Conservation (phyloP, 2,329 filamentous ascomycete species). For the Emydomyces testavorans region DNA sequence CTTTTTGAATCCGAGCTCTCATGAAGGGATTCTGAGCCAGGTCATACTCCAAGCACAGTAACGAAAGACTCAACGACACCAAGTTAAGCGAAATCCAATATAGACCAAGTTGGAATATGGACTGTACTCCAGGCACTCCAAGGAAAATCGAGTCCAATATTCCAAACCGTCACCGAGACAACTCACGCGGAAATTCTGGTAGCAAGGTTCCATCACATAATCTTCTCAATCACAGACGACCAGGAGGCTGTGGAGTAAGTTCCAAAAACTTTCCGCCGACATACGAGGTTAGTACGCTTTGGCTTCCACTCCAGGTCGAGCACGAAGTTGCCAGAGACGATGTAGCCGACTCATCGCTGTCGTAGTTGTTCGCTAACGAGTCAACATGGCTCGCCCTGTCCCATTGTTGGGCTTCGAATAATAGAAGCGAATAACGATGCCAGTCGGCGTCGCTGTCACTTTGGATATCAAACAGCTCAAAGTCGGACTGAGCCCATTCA, state of each 20-base stretch:
- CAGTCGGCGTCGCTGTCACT: background rate
- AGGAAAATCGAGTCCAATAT: background rate
- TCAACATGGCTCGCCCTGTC: background rate
- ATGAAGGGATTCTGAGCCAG: too few relatives aligned
- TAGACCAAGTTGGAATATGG: background rate
- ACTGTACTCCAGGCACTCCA: background rate
- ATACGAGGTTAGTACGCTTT: background rate
- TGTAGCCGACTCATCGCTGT: slow-evolving; percentile 5
- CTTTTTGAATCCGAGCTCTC: background rate
- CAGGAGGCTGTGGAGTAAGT: background rate
- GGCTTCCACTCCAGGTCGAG: slow-evolving; percentile 4
- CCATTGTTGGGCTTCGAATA: background rate
- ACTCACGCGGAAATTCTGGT: too few relatives aligned
- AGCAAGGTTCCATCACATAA: background rate
- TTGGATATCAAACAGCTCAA: background rate
- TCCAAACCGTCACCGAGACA: background rate
- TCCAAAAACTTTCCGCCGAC: slow-evolving; percentile 6
- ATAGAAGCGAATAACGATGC: background rate
- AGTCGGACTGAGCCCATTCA: background rate
- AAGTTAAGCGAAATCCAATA: background rate
- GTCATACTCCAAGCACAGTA: background rate
- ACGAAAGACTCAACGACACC: background rate
- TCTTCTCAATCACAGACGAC: background rate
- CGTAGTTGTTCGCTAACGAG: slow-evolving; percentile 7
- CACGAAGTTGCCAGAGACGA: slow-evolving; percentile 2